Percentiles rank a stretch among this genome's conserved stretches.
Conservation (phyloP, 495 filamentous ascomycete genomes). For the Aspergillus conjunctus region DNA sequence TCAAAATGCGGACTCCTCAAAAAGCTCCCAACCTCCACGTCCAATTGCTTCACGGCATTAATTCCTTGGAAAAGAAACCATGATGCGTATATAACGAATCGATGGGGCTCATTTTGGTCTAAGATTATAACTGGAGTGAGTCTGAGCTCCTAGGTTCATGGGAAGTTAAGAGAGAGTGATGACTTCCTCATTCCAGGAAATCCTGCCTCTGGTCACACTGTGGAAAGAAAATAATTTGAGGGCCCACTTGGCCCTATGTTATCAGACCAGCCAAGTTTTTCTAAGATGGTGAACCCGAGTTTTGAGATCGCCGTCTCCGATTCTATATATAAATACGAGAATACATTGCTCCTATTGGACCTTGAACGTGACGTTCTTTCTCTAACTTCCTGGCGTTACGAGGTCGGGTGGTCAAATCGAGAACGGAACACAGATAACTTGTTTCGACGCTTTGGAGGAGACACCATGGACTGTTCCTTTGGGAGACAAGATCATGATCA, state of each 20-base stretch:
- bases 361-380: background rate
- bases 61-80: background rate
- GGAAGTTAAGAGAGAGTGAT: background rate
- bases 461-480: background rate
- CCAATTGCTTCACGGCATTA: background rate
- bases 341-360: slow-evolving; percentile 14
- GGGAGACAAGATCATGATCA: slow-evolving; percentile 3
- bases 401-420: background rate
- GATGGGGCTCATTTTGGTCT: background rate
- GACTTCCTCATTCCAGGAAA: background rate
- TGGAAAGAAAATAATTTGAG: background rate
- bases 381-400: background rate
- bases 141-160: too few relatives aligned
- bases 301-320: slow-evolving; percentile 6
- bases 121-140: too few relatives aligned
- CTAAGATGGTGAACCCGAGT: background rate
- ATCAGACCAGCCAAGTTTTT: background rate
- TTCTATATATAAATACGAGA: slow-evolving; percentile 29
- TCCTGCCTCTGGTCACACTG: background rate
- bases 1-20: background rate
- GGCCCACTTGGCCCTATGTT: background rate
- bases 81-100: background rate
- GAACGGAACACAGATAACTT: background rate
- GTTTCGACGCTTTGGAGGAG: background rate
- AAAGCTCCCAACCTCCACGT: background rate